A percentile compares a stretch with the other conserved stretches of the same genome.
These are phyloP conservation scores for Aspergillus coremiiformis DNA, from an alignment of 495 filamentous ascomycete species.

Conservation along the genomic window DNA sequence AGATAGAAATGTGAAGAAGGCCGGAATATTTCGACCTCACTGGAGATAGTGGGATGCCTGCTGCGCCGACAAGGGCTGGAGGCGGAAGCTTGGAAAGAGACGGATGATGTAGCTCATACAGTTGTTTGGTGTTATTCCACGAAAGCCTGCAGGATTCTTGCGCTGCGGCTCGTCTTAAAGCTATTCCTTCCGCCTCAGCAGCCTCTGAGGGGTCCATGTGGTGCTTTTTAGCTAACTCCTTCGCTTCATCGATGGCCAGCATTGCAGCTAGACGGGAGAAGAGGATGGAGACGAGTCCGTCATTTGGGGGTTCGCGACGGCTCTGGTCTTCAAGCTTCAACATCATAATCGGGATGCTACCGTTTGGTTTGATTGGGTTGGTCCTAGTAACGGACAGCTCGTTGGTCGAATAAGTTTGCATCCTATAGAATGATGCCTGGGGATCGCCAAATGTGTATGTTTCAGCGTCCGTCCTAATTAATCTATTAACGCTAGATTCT, in stretches of 20 bases:
- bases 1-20: slow-evolving; percentile 36
- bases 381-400: slow-evolving; percentile 34
- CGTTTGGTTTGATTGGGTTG: slow-evolving; percentile 30
- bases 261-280: slow-evolving; percentile 64
- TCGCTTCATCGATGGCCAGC: slow-evolving; percentile 58
- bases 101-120: slow-evolving; percentile 68
- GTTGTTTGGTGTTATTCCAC: slow-evolving; percentile 54
- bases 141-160: slow-evolving; percentile 65
- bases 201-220: slow-evolving; percentile 36
- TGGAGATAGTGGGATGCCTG: slow-evolving; percentile 58
- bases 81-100: slow-evolving; percentile 40
- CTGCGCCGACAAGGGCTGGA: slow-evolving; percentile 44
- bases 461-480: slow-evolving; percentile 22
- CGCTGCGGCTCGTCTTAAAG: slow-evolving; percentile 56
- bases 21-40: slow-evolving; percentile 30
- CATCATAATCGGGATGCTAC: slow-evolving; percentile 44
- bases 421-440: slow-evolving; percentile 38
- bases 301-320: slow-evolving; percentile 51
- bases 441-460: slow-evolving; percentile 36
- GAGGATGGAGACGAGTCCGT: slow-evolving; percentile 66
- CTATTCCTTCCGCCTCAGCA: slow-evolving; percentile 45
- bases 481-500: slow-evolving; percentile 11
- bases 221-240: slow-evolving; percentile 35
- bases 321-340: slow-evolving; percentile 52
- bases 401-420: slow-evolving; percentile 37